phyloP scores from a whole-genome alignment of 2,329 filamentous ascomycete genomes.

The Lasiodiplodia sp. region DNA sequence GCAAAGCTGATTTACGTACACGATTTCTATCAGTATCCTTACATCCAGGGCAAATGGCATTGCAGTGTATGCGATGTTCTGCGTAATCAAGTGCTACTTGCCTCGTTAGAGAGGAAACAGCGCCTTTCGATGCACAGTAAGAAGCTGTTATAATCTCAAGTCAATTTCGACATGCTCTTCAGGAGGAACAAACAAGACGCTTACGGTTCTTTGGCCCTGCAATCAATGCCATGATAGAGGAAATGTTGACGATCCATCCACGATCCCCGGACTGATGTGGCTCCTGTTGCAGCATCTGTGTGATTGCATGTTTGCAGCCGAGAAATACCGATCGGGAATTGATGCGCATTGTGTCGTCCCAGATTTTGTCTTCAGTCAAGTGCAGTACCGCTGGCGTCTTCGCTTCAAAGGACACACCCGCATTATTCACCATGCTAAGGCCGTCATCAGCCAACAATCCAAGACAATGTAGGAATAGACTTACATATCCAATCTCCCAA shows the following conservation, averaged over 20 bases:
- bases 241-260: conserved; percentile 64
- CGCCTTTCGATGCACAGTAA: conserved; percentile 61
- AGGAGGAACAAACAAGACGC: not conserved
- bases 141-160: conserved; percentile 15
- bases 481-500: conserved; percentile 43
- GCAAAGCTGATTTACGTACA: not conserved
- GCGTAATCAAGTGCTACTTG: conserved; percentile 61
- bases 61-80: conserved; percentile 57
- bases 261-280: conserved; percentile 41
- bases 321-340: conserved; percentile 45
- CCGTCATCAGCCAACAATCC: not conserved
- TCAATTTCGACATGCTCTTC: not conserved
- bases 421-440: conserved; percentile 40
- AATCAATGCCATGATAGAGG: conserved; percentile 50
- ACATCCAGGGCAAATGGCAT: conserved; percentile 63
- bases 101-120: conserved; percentile 54
- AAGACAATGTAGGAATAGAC: not conserved
- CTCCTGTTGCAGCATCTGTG: conserved; percentile 45
- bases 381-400: conserved; percentile 34
- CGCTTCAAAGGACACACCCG: conserved; percentile 42
- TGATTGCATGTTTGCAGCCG: conserved; percentile 42
- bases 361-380: conserved; percentile 38
- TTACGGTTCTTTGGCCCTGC: conserved; percentile 34
- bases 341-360: conserved; percentile 41
- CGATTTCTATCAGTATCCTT: conserved; percentile 32